phyloP scores from a whole-genome alignment of 2,329 filamentous ascomycete species.

The Talaromyces amestolkiae region DNA sequence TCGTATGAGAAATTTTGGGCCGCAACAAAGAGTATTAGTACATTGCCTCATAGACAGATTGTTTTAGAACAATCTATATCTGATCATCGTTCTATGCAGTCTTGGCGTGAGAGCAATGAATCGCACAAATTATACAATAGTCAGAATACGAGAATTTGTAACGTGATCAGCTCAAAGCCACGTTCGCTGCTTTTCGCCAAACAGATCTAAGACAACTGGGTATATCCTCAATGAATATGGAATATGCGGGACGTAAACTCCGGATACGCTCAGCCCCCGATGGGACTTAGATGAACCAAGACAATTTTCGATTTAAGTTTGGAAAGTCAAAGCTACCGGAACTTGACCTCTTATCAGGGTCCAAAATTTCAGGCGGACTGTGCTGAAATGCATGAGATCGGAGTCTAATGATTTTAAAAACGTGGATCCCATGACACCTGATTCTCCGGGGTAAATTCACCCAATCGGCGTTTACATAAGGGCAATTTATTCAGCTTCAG shows the following conservation, averaged over 20 bases:
- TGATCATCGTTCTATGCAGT: not conserved
- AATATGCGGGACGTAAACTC: not conserved
- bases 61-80: not conserved
- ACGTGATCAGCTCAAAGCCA: slow-evolving; percentile 2
- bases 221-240: not conserved
- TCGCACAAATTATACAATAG: not conserved
- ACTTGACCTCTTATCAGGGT: not conserved
- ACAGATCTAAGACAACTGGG: not conserved
- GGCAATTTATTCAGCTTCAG: not conserved
- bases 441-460: not conserved
- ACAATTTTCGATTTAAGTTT: not conserved
- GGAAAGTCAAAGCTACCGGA: not conserved
- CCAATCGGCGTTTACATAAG: slow-evolving; percentile 2
- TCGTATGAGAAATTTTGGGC: not conserved
- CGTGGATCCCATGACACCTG: not conserved
- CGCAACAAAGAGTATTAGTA: not conserved
- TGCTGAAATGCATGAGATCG: not conserved
- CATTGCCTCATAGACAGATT: not conserved
- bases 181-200: not conserved
- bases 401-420: not conserved
- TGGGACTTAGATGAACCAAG: not conserved
- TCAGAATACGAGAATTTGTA: not conserved
- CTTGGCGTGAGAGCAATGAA: not conserved
- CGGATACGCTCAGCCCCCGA: not conserved
- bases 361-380: not conserved